Evolutionary conservation across 2,329 filamentous ascomycete genomes (phyloP).

Genomic region (Paecilomyces niveus): DNA sequence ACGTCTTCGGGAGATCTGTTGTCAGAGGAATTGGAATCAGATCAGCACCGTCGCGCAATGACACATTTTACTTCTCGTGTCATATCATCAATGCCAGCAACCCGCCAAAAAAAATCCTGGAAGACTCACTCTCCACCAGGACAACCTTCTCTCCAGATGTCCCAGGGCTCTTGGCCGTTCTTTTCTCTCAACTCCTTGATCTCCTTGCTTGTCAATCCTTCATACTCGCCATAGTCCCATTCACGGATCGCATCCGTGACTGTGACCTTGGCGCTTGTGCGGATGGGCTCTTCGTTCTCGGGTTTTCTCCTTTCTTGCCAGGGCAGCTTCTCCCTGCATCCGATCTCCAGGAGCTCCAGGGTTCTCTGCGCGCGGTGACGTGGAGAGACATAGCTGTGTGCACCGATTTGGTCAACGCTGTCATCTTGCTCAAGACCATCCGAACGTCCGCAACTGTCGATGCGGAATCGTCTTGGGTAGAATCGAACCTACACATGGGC

Average conservation of each 20-base stretch:
- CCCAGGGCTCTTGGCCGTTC: constrained; percentile 59
- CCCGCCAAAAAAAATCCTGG: background rate
- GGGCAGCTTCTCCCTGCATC: constrained; percentile 60
- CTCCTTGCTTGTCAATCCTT: constrained; percentile 66
- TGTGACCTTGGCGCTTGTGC: constrained; percentile 56
- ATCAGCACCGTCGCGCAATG: background rate
- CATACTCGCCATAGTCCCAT: constrained; percentile 85
- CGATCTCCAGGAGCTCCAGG: constrained; percentile 78
- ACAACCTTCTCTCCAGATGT: constrained; percentile 87
- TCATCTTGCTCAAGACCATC: background rate
- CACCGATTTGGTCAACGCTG: background rate
- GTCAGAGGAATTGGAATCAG: background rate
- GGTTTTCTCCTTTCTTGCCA: constrained; percentile 47
- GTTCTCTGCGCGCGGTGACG: constrained; percentile 77
- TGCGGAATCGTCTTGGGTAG: constrained; percentile 6
- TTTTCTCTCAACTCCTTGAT: constrained; percentile 55
- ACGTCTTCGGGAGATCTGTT: constrained; percentile 63
- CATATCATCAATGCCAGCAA: background rate
- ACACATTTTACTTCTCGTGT: background rate
- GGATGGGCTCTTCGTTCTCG: constrained; percentile 31
- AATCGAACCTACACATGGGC: constrained; percentile 64
- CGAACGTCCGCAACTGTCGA: background rate
- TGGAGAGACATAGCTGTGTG: constrained; percentile 68
- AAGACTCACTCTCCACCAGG: constrained; percentile 70
- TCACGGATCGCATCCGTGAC: constrained; percentile 68